Evolutionary conservation across 805 yeast species (phyloP).

Genomic region (Torulaspora indica): DNA sequence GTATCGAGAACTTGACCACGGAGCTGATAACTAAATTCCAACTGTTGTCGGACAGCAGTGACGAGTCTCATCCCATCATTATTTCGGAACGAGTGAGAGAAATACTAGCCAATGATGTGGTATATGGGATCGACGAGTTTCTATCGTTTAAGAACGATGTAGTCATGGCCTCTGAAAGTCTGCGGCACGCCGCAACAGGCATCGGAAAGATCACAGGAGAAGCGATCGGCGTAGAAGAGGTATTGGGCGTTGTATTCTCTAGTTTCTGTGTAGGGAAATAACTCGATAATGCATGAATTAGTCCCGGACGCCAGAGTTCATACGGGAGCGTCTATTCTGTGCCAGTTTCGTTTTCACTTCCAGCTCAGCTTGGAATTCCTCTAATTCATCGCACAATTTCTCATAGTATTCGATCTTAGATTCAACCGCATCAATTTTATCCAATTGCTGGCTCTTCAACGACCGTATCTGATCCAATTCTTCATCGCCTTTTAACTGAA

Average conservation of each 20-base stretch:
- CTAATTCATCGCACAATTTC: constrained; percentile 50
- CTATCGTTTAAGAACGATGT: constrained; percentile 54
- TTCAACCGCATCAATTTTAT: constrained; percentile 34
- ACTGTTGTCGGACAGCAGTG: constrained; percentile 42
- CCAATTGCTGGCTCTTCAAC: constrained; percentile 19
- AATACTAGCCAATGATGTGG: constrained; percentile 66
- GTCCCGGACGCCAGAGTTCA: constrained; percentile 1
- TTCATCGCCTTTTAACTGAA: constrained; percentile 25
- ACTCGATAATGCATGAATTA: background rate
- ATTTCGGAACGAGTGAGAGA: constrained; percentile 76
- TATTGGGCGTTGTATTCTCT: constrained; percentile 84
- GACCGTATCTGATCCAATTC: constrained; percentile 32
- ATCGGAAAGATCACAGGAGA: constrained; percentile 92
- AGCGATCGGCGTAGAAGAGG: constrained; percentile 82
- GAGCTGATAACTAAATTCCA: constrained; percentile 46
- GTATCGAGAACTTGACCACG: constrained; percentile 46
- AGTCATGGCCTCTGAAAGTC: constrained; percentile 73
- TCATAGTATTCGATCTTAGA: constrained; percentile 41
- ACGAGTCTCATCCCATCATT: constrained; percentile 57
- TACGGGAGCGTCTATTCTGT: constrained; percentile 16
- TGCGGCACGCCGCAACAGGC: constrained; percentile 71
- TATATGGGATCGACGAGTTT: constrained; percentile 70
- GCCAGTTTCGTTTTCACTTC: constrained; percentile 40
- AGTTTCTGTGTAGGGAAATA: constrained; percentile 92
- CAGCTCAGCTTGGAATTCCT: constrained; percentile 56